Base-by-base conservation (phyloP, 345 rosid species). In the Linum tenue region DNA sequence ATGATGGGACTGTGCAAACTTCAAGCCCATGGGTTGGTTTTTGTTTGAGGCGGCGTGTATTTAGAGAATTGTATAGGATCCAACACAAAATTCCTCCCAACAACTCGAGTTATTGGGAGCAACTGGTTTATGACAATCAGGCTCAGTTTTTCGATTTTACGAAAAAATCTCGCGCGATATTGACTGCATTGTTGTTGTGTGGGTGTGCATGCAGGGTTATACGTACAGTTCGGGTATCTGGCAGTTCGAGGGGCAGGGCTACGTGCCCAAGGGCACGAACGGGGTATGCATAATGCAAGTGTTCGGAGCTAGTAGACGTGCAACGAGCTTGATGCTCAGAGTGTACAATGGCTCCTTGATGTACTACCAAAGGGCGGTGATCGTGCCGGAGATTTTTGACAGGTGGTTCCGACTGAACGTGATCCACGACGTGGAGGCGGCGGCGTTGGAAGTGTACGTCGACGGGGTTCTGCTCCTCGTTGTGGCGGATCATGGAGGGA, bases 391-490 rank as follows among this genome's bases (percentile, higher is more conserved):
- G 31, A 57, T 57, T 2, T 16, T 14, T 4, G 37, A 57, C 36
- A 22, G 37, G 4, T 57, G 60, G 82, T 75, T 81, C 36, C 68
- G 39, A 44, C 39, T 78, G 10, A 78, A 81, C 36, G 84, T 78
- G 12, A 59, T 76, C 48, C 82, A 81, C 37, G 82, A 81, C 60
- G 78, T 71, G 12, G 62, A 67, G 15, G 64, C 66, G 3, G 69
- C 74, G 0, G 65, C 48, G 17, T 50, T 81, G 31, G 38, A 48
- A 51, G 70, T 81, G 22, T 81, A 70, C 17, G 66, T 78, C 14
- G 70, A 75, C 65, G 82, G 80, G 2, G 6, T 2, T 16, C 68
- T 68, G 7, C 70, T 56, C 56, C 1, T 64, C 2, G 72, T 68
- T 38, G 67, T 68, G 2, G 3, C 40, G 36, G 84, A 76, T 2